These are phyloP conservation scores for Epichloe typhina DNA, from an alignment of 2,329 filamentous ascomycete genomes.

Conservation along the genomic window DNA sequence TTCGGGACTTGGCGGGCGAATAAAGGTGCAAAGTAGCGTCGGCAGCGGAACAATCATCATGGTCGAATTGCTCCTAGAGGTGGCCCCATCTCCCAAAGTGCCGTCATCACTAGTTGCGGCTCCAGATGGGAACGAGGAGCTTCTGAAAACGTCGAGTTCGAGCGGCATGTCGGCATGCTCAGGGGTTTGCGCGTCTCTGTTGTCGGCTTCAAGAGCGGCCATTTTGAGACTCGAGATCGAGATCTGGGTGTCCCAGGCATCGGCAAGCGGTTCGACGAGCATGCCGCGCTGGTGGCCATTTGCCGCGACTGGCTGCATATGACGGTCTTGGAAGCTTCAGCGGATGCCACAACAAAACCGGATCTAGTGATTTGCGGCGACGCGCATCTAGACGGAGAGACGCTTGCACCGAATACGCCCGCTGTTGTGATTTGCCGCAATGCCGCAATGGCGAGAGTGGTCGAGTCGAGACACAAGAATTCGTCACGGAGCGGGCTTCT, in stretches of 20 bases:
- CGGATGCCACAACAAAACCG: conserved; percentile 7
- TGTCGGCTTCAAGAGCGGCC: conserved; percentile 9
- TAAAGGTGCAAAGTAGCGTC: conserved; percentile 38
- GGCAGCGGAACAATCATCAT: conserved; percentile 24
- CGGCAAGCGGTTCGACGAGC: not conserved
- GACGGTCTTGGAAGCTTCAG: conserved; percentile 12
- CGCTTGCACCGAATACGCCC: conserved; percentile 6
- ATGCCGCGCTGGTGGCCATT: conserved; percentile 9
- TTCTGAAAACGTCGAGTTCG: conserved; percentile 8
- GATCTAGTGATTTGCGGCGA: conserved; percentile 15
- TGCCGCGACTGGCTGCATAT: conserved; percentile 22
- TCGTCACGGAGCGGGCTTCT: conserved; percentile 8
- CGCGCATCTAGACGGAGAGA: not conserved
- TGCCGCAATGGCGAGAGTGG: conserved; percentile 14
- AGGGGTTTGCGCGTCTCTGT: conserved; percentile 18
- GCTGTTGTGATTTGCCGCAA: conserved; percentile 22
- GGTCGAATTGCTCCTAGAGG: conserved; percentile 18
- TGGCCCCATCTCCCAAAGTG: not conserved
- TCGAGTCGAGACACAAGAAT: not conserved
- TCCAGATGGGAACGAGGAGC: not conserved
- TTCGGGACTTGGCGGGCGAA: conserved; percentile 41
- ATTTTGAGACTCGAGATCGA: not conserved
- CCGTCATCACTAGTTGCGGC: not conserved
- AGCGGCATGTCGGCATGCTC: conserved; percentile 15
- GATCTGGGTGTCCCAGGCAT: not conserved